These are phyloP conservation scores for Xanthoparmelia taractica DNA, from an alignment of 495 filamentous ascomycete species.

Conservation along the genomic window DNA sequence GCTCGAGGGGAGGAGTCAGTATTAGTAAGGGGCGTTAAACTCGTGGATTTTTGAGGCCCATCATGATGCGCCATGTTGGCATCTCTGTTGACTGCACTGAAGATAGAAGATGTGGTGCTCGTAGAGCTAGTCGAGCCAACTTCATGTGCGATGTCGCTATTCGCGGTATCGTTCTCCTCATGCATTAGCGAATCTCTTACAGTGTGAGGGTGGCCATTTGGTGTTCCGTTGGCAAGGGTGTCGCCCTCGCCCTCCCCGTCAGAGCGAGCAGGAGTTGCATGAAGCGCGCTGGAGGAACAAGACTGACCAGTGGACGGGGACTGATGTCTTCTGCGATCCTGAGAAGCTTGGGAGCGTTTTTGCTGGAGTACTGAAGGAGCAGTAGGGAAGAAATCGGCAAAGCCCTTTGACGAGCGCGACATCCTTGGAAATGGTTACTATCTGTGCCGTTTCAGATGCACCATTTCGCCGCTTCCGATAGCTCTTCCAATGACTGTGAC, in stretches of 20 bases:
- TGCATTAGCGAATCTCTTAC: constrained; percentile 24
- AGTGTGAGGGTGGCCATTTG: constrained; percentile 9
- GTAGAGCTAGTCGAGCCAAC: constrained; percentile 60
- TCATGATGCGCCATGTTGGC: constrained; percentile 41
- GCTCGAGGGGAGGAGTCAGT: constrained; percentile 64
- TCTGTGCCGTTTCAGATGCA: constrained; percentile 18
- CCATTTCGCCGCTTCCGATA: constrained; percentile 18
- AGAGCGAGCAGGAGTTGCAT: constrained; percentile 9
- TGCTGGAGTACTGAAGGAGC: constrained; percentile 63
- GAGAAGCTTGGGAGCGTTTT: constrained; percentile 41
- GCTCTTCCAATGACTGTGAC: background rate
- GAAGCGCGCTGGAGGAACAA: constrained; percentile 6
- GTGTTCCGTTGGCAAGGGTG: constrained; percentile 7
- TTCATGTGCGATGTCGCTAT: constrained; percentile 55
- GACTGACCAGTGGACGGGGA: constrained; percentile 28
- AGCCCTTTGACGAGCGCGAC: constrained; percentile 77
- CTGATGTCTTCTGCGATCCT: constrained; percentile 37
- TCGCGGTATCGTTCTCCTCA: constrained; percentile 52
- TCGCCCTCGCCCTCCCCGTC: constrained; percentile 10
- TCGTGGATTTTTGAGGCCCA: constrained; percentile 44
- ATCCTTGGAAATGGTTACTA: constrained; percentile 37
- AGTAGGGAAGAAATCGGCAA: constrained; percentile 84
- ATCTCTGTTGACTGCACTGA: constrained; percentile 40
- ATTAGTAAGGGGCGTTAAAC: constrained; percentile 69
- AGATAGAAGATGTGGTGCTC: constrained; percentile 55